phyloP scores from a whole-genome alignment of 2,329 filamentous ascomycete species.

The Aureobasidium sp. region DNA sequence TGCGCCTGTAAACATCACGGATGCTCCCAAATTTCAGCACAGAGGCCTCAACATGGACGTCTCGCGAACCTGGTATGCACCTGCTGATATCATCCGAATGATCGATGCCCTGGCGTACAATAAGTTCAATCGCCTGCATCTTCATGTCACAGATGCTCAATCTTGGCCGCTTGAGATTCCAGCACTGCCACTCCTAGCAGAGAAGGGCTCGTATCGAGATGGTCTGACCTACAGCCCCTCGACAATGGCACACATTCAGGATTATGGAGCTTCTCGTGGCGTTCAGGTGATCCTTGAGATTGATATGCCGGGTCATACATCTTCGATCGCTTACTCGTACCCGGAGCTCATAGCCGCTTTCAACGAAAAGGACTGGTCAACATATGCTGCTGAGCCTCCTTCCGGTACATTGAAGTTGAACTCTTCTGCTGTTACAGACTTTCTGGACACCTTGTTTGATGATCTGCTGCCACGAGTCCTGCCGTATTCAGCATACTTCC shows the following conservation, averaged over 20 bases:
- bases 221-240: slow-evolving; percentile 60
- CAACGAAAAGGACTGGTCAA: slow-evolving; percentile 49
- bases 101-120: slow-evolving; percentile 72
- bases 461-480: slow-evolving; percentile 67
- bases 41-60: slow-evolving; percentile 76
- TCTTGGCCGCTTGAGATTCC: slow-evolving; percentile 81
- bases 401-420: slow-evolving; percentile 68
- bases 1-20: slow-evolving; percentile 65
- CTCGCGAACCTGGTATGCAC: slow-evolving; percentile 62
- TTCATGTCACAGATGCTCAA: slow-evolving; percentile 77
- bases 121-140: slow-evolving; percentile 76
- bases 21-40: slow-evolving; percentile 67
- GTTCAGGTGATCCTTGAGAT: slow-evolving; percentile 69
- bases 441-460: slow-evolving; percentile 64
- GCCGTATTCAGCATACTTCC: slow-evolving; percentile 68
- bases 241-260: slow-evolving; percentile 61
- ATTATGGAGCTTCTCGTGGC: slow-evolving; percentile 61
- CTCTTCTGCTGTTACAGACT: slow-evolving; percentile 59
- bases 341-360: slow-evolving; percentile 66
- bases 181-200: slow-evolving; percentile 61
- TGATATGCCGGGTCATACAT: slow-evolving; percentile 75
- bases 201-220: slow-evolving; percentile 65
- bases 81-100: slow-evolving; percentile 62
- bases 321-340: slow-evolving; percentile 57
- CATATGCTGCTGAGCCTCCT: slow-evolving; percentile 49